Evolutionary conservation across 2,329 filamentous ascomycete species (phyloP), one percentile per base, ranked within the genome.

Genomic region (Penicillium brasilianum): DNA sequence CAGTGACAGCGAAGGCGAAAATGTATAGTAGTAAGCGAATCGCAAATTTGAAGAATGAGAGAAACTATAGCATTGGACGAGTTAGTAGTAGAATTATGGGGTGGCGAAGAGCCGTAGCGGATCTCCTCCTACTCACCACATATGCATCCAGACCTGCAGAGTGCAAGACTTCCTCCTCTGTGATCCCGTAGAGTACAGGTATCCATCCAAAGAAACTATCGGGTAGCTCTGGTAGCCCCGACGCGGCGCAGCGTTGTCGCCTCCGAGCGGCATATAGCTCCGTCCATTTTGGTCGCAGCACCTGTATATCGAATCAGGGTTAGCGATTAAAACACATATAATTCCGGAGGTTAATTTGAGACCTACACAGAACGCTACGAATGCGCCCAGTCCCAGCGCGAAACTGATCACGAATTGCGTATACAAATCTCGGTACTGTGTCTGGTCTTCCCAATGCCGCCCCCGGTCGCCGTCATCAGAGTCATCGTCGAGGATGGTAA

Each of bases 11-110:
- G 71, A 98, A 92, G 76, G 97, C 87, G 59, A 95, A 86, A 70
- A 96, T 90, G 55, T 90, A 81, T 16, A 86, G 81, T 54, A 98
- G 88, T 68, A 97, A 90, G 64, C 90, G 91, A 66, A 93, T 91
- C 13, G 94, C 90, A 87, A 98, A 95, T 75, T 93, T 96, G 83
- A 97, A 98, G 78, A 99, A 99, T 16, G 90, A 87, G 14, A 99
- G 83, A 74, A 99, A 97, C 85, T 87, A 71, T 57, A 22, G n/a
- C 22, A 30, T 7, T 9, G n/a, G 22, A 14, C 13, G 7, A 34
- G 28, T 48, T 52, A 46, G 55, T 11, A 36, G 32, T 7, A 41
- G 13, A 30, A 37, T n/a, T 25, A 6, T 11, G 10, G 11, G 34
- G 3, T 30, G n/a, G 7, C 8, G 9, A 30, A 20, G n/a, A 13